phyloP scores from a whole-genome alignment of 768 basidiomycete genomes.

The Sutorius australiensis region DNA sequence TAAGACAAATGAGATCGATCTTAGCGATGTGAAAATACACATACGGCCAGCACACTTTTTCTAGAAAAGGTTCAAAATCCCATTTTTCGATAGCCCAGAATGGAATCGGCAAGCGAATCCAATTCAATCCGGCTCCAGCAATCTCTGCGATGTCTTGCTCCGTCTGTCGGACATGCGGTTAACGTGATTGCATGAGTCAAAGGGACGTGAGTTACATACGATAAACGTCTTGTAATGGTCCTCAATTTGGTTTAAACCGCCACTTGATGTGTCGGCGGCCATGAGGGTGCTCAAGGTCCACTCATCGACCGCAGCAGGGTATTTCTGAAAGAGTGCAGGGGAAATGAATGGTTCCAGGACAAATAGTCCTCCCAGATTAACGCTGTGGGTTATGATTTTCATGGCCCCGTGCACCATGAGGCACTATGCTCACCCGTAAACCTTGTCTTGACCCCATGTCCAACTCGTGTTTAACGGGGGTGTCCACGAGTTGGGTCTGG shows the following conservation, averaged over 20 bases:
- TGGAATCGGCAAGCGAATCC: conserved; percentile 74
- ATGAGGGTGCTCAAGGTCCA: conserved; percentile 65
- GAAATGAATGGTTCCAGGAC: conserved; percentile 77
- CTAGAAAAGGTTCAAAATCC: conserved; percentile 72
- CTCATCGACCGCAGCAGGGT: conserved; percentile 56
- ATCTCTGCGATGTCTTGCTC: conserved; percentile 89
- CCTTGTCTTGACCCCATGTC: conserved; percentile 59
- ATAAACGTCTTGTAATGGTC: conserved; percentile 82
- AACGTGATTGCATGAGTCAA: not conserved
- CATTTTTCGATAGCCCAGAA: conserved; percentile 85
- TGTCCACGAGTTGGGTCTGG: conserved; percentile 75
- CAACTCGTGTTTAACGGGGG: conserved; percentile 75
- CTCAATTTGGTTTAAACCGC: conserved; percentile 65
- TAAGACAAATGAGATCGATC: not conserved
- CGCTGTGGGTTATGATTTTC: conserved; percentile 32
- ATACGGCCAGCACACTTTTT: conserved; percentile 70
- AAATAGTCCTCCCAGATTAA: conserved; percentile 75
- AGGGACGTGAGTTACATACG: conserved; percentile 39
- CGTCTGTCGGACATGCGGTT: conserved; percentile 45
- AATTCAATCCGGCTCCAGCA: conserved; percentile 84
- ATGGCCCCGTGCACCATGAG: conserved; percentile 1
- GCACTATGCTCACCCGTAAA: conserved; percentile 48
- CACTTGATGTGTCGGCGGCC: conserved; percentile 57
- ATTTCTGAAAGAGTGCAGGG: conserved; percentile 60
- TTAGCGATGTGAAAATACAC: conserved; percentile 16